Conservation (phyloP, 208 protist species). For the Trypanosoma rangeli region DNA sequence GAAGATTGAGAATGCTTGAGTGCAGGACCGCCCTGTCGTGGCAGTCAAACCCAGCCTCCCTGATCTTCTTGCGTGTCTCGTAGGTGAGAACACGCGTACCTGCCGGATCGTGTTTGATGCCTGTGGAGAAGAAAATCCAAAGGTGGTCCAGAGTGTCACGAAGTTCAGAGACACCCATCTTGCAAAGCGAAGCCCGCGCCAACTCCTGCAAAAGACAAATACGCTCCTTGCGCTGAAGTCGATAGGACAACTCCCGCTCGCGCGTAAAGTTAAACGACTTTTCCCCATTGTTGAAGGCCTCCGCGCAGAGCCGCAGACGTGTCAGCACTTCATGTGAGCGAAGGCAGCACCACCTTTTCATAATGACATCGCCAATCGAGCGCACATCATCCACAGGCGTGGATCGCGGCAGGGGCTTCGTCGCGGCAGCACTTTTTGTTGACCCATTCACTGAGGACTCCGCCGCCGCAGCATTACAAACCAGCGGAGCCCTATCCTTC, state of each 20-base stretch:
- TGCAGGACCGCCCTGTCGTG: slow-evolving; percentile 51
- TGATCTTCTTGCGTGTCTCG: slow-evolving; percentile 51
- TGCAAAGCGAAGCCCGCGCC: slow-evolving; percentile 30
- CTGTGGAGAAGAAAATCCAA: slow-evolving; percentile 65
- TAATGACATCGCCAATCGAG: slow-evolving; percentile 60
- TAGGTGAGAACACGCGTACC: slow-evolving; percentile 55
- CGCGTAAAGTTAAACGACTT: slow-evolving; percentile 42
- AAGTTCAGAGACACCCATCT: slow-evolving; percentile 34
- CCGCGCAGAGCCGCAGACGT: slow-evolving; percentile 49
- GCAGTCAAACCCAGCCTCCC: slow-evolving; percentile 53
- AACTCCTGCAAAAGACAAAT: slow-evolving; percentile 43
- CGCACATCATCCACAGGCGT: slow-evolving; percentile 17
- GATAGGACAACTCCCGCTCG: slow-evolving; percentile 52
- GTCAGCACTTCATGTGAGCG: slow-evolving; percentile 70
- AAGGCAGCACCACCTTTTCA: slow-evolving; percentile 62
- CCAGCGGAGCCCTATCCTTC: slow-evolving; percentile 30
- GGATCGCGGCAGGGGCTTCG: background rate
- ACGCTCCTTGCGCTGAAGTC: slow-evolving; percentile 49
- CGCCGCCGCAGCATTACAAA: background rate
- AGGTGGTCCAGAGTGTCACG: slow-evolving; percentile 58
- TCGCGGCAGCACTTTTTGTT: background rate
- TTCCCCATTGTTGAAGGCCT: slow-evolving; percentile 49
- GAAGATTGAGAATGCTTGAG: slow-evolving; percentile 44
- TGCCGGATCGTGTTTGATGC: slow-evolving; percentile 57
- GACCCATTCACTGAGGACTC: background rate